Evolutionary conservation across 2,329 filamentous ascomycete species (phyloP).

Genomic region (Arthroderma sp.): DNA sequence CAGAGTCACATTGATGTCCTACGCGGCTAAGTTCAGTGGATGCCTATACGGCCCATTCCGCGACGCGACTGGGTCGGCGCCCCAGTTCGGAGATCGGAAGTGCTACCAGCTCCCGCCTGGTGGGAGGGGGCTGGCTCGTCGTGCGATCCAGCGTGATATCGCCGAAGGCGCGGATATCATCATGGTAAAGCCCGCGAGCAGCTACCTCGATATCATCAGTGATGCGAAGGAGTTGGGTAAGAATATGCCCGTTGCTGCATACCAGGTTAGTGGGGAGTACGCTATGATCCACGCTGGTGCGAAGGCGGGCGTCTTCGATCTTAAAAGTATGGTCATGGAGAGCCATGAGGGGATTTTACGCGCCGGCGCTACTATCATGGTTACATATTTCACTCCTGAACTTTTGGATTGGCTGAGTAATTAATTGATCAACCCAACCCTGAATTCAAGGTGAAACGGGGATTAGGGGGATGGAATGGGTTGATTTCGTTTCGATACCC

Average conservation of each 20-base stretch:
- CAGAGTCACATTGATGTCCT: slow-evolving; percentile 87
- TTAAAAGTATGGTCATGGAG: slow-evolving; percentile 91
- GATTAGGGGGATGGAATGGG: too few species aligned
- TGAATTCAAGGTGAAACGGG: too few species aligned
- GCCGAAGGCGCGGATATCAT: slow-evolving; percentile 92
- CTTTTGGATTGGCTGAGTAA: slow-evolving; percentile 48
- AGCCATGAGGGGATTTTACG: slow-evolving; percentile 84
- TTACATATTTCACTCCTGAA: slow-evolving; percentile 87
- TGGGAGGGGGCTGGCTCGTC: slow-evolving; percentile 76
- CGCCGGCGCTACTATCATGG: slow-evolving; percentile 82
- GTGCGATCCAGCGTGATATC: slow-evolving; percentile 83
- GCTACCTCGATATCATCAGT: slow-evolving; percentile 94
- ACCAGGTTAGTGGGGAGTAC: slow-evolving; percentile 93
- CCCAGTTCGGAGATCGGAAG: slow-evolving; percentile 84
- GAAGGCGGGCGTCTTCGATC: slow-evolving; percentile 89
- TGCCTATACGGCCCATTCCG: slow-evolving; percentile 96
- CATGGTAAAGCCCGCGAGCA: slow-evolving; percentile 96
- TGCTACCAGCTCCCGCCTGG: slow-evolving; percentile 96
- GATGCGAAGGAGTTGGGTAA: slow-evolving; percentile 90
- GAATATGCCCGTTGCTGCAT: slow-evolving; percentile 85
- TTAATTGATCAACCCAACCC: not conserved
- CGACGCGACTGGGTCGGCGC: slow-evolving; percentile 81
- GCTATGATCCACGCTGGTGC: slow-evolving; percentile 96
- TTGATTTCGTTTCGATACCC: too few species aligned
- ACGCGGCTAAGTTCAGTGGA: slow-evolving; percentile 93